A percentile compares a stretch with the other conserved stretches of the same genome.
Evolutionary conservation across 768 basidiomycete genomes (phyloP).

Genomic region (Clavaria fumosa): DNA sequence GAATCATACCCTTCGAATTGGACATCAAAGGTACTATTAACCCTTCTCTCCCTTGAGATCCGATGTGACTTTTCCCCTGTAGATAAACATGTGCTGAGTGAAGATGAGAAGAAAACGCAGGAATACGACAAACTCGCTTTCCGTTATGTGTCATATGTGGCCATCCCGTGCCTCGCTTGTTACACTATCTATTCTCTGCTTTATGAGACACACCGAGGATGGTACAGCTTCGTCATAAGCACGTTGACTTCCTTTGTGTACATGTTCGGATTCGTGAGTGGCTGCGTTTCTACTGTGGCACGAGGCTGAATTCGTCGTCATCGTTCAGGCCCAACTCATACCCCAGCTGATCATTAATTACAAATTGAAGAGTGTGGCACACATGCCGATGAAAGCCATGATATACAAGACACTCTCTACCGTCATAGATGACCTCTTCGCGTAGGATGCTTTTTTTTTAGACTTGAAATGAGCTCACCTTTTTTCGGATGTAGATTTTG

Average conservation of each 20-base stretch:
- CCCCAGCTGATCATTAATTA: conserved; percentile 93
- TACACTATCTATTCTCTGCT: conserved; percentile 73
- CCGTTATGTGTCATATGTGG: conserved; percentile 84
- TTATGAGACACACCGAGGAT: conserved; percentile 76
- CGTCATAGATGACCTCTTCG: conserved; percentile 85
- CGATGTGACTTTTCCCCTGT: conserved; percentile 10
- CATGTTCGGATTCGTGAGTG: conserved; percentile 94
- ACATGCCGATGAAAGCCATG: conserved; percentile 99
- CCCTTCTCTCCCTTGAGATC: conserved; percentile 7
- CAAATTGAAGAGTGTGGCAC: conserved; percentile 93
- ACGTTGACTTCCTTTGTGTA: conserved; percentile 89
- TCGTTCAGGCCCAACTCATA: conserved; percentile 59
- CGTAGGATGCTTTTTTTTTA: conserved; percentile 32
- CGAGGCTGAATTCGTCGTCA: conserved; percentile 9
- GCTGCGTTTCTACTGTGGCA: conserved; percentile 4
- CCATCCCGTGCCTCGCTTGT: conserved; percentile 62
- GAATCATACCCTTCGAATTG: conserved; percentile 62
- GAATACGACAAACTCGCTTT: conserved; percentile 93
- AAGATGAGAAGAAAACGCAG: conserved; percentile 96
- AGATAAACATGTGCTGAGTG: conserved; percentile 93
- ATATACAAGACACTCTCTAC: conserved; percentile 87
- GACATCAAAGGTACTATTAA: conserved; percentile 58
- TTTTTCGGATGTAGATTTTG: conserved; percentile 45
- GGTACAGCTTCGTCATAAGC: conserved; percentile 93
- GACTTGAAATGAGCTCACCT: conserved; percentile 7